phyloP scores from a whole-genome alignment of 2,329 filamentous ascomycete genomes.

The Clonostachys rhizophaga region DNA sequence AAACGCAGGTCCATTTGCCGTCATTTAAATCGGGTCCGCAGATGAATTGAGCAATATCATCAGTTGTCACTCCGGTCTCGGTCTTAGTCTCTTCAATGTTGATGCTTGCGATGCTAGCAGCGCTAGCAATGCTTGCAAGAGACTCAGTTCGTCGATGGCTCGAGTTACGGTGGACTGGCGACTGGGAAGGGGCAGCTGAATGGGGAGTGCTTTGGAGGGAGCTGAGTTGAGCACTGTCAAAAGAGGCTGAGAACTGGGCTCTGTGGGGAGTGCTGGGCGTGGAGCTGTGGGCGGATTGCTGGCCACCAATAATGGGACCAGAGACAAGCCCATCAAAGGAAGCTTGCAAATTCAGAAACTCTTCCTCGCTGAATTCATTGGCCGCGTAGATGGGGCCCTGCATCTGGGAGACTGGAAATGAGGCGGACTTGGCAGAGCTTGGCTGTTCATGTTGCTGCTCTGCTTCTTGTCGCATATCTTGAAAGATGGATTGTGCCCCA shows the following conservation, averaged over 20 bases:
- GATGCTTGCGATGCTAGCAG: conserved; percentile 55
- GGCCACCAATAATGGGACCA: too few species aligned
- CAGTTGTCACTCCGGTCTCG: conserved; percentile 80
- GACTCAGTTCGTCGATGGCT: conserved; percentile 55
- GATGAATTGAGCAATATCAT: conserved; percentile 77
- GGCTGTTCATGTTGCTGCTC: conserved; percentile 45
- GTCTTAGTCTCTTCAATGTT: conserved; percentile 62
- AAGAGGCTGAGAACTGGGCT: neutral
- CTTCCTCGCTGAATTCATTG: too few species aligned
- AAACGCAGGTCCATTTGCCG: conserved; percentile 76
- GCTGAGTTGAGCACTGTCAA: neutral
- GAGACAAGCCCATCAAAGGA: too few species aligned
- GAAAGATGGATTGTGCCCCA: conserved; percentile 43
- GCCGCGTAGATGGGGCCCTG: too few species aligned
- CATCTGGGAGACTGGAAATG: too few species aligned
- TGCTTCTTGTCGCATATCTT: conserved; percentile 52
- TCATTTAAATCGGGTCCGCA: conserved; percentile 67
- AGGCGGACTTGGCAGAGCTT: conserved; percentile 47
- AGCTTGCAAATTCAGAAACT: too few species aligned
- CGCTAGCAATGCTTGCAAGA: conserved; percentile 50
- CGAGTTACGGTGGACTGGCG: too few species aligned
- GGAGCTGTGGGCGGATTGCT: too few species aligned
- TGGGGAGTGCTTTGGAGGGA: too few species aligned
- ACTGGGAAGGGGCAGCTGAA: too few species aligned
- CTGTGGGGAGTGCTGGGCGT: too few species aligned